phyloP scores from a whole-genome alignment of 441 rosid species.

The Viola pubescens region DNA sequence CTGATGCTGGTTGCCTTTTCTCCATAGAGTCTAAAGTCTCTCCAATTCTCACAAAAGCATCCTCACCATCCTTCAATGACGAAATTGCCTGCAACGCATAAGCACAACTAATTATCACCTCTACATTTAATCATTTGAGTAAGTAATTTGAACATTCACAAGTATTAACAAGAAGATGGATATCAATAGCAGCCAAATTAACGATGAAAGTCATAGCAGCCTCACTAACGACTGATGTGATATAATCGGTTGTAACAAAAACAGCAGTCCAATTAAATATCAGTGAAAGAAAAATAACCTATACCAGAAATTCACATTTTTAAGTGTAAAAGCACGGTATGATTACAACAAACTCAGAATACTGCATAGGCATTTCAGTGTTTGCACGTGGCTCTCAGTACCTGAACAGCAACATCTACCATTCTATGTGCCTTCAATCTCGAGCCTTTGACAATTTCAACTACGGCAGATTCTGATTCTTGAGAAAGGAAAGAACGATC shows the following conservation, averaged over 20 bases:
- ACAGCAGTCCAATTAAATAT: neutral
- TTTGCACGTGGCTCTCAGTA: conserved; percentile 11
- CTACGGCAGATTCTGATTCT: conserved; percentile 61
- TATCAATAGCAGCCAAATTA: too few relatives aligned
- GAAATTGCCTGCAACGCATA: conserved; percentile 58
- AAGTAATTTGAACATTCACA: conserved; percentile 5
- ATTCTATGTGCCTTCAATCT: conserved; percentile 60
- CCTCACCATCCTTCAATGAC: conserved; percentile 67
- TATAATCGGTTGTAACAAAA: conserved; percentile 13
- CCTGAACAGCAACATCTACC: conserved; percentile 91
- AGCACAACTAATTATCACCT: too few relatives aligned
- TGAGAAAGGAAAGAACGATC: conserved; percentile 31
- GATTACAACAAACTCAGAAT: neutral
- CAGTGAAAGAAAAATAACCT: neutral
- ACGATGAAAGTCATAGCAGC: neutral
- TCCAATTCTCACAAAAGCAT: conserved; percentile 49
- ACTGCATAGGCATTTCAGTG: neutral
- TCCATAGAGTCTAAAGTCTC: conserved; percentile 62
- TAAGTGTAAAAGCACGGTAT: neutral
- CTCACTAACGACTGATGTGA: neutral
- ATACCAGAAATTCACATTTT: neutral
- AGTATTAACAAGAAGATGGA: neutral
- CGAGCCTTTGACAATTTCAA: conserved; percentile 64
- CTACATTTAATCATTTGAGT: too few relatives aligned
- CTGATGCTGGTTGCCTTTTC: conserved; percentile 31